Percentiles rank a stretch among this genome's conserved stretches.
phyloP scores from a whole-genome alignment of 2,329 filamentous ascomycete species.

The Phymatotrichopsis omnivora region DNA sequence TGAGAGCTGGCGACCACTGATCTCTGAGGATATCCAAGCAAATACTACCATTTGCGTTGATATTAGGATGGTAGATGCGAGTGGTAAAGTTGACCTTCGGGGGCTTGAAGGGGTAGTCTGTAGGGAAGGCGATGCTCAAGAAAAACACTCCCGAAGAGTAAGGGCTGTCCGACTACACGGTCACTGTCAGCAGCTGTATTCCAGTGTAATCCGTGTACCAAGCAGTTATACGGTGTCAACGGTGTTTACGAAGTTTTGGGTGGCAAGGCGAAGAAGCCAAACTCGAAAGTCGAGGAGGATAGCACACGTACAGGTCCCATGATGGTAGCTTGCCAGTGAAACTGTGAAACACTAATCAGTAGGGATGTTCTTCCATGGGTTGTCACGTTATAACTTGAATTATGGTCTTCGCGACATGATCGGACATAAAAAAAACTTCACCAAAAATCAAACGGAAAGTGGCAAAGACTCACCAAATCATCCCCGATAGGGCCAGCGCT shows the following conservation, averaged over 20 bases:
- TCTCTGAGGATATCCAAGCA: constrained; percentile 97
- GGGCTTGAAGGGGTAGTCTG: constrained; percentile 99
- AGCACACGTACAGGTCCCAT: constrained; percentile 73
- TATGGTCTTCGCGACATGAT: constrained; percentile 1
- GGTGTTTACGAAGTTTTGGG: too few species aligned
- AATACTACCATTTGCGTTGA: constrained; percentile 99
- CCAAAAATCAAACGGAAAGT: not conserved
- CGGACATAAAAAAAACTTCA: constrained; percentile 5
- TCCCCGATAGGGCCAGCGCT: constrained; percentile 94
- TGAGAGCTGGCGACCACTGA: constrained; percentile 97
- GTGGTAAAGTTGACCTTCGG: constrained; percentile 99
- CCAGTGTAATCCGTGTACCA: too few species aligned
- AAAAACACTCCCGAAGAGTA: constrained; percentile 99
- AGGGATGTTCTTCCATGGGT: not conserved
- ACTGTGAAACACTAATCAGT: constrained; percentile 47
- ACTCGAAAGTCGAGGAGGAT: not conserved
- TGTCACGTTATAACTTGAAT: too few species aligned
- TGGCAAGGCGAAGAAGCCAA: too few species aligned
- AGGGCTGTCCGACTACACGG: constrained; percentile 77
- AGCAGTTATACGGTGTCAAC: constrained; percentile 1
- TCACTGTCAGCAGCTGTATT: constrained; percentile 1
- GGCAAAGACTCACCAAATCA: constrained; percentile 70
- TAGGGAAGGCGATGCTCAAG: constrained; percentile 96
- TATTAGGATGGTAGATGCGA: constrained; percentile 99
- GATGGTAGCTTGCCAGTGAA: constrained; percentile 99